These are phyloP conservation scores for Phialophora expanda DNA, from an alignment of 2,329 filamentous ascomycete species.

Conservation along the genomic window DNA sequence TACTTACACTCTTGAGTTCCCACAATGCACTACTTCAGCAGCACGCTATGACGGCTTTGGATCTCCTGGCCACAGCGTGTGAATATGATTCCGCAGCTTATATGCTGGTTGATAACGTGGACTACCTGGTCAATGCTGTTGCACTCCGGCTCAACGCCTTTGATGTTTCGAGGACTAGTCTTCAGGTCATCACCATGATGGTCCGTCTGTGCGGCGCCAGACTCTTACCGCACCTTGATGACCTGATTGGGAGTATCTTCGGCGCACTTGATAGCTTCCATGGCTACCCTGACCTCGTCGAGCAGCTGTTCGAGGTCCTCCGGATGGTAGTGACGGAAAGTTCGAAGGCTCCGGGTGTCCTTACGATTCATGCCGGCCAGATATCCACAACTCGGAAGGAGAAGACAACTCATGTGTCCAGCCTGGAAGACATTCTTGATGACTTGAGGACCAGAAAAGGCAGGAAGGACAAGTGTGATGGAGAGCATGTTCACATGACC, in stretches of 20 bases:
- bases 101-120: conserved; percentile 86
- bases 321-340: conserved; percentile 84
- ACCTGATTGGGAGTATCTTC: conserved; percentile 89
- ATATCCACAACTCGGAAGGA: conserved; percentile 43
- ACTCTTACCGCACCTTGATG: conserved; percentile 86
- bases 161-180: conserved; percentile 87
- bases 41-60: conserved; percentile 83
- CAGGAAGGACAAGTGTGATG: conserved; percentile 40
- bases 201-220: conserved; percentile 80
- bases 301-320: conserved; percentile 81
- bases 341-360: conserved; percentile 59
- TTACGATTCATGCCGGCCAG: conserved; percentile 50
- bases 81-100: conserved; percentile 75
- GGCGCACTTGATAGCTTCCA: conserved; percentile 93
- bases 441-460: conserved; percentile 45
- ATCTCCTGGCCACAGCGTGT: conserved; percentile 76
- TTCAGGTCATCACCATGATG: conserved; percentile 93
- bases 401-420: conserved; percentile 41
- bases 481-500: conserved; percentile 35
- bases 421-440: conserved; percentile 44
- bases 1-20: conserved; percentile 86
- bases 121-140: conserved; percentile 95
- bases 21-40: conserved; percentile 69
- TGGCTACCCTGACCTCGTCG: conserved; percentile 84
- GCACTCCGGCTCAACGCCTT: conserved; percentile 88